phyloP scores from a whole-genome alignment of 164 flowering plant species.

The Brasenia schreberi region DNA sequence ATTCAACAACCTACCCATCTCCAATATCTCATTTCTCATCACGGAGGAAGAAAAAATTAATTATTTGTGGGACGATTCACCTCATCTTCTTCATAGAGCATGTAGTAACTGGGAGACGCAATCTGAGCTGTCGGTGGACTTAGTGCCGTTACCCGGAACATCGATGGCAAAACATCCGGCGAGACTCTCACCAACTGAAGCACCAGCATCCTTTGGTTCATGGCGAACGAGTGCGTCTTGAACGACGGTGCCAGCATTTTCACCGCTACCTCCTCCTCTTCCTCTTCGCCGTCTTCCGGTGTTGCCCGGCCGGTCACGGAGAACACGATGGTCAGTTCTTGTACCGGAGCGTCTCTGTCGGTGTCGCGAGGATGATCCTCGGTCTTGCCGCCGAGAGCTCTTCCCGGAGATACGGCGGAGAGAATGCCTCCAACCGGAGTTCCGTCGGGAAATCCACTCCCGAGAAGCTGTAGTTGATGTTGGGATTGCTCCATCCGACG shows the following conservation, averaged over 20 bases:
- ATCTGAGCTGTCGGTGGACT: constrained; percentile 37
- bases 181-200: constrained; percentile 14
- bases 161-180: constrained; percentile 13
- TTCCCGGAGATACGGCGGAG: constrained; percentile 40
- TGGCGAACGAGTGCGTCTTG: constrained; percentile 55
- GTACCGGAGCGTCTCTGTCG: constrained; percentile 17
- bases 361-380: constrained; percentile 21
- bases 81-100: constrained; percentile 23
- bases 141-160: constrained; percentile 24
- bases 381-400: constrained; percentile 24
- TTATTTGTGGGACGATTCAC: too few relatives aligned
- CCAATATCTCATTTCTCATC: too few relatives aligned
- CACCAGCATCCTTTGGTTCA: constrained; percentile 68
- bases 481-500: constrained; percentile 93
- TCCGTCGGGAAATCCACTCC: constrained; percentile 50
- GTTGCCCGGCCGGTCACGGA: constrained; percentile 10
- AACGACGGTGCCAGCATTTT: constrained; percentile 60
- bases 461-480: constrained; percentile 44
- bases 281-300: neutral
- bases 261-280: constrained; percentile 18
- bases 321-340: constrained; percentile 26
- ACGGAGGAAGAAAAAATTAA: too few relatives aligned
- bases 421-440: constrained; percentile 59
- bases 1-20: too few relatives aligned
- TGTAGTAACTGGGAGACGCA: constrained; percentile 81